These are phyloP conservation scores for Coemansia erecta DNA, from an alignment of 192 early-diverging fungal genomes.

Conservation along the genomic window DNA sequence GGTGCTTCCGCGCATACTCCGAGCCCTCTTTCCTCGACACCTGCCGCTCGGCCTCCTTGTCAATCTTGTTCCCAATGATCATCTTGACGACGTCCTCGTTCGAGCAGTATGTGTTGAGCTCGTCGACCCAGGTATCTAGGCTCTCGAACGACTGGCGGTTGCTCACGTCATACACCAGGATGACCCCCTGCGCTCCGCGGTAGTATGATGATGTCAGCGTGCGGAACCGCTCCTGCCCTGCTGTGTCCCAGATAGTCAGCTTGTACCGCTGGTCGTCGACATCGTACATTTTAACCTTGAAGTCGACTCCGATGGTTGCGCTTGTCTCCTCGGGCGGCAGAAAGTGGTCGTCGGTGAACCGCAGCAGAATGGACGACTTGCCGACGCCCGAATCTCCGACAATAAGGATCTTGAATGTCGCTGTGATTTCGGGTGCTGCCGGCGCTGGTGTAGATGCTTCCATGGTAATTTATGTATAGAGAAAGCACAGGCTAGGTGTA, in stretches of 20 bases:
- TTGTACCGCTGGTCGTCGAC: constrained; percentile 89
- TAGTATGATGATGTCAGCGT: constrained; percentile 98
- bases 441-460: constrained; percentile 11
- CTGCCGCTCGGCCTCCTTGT: constrained; percentile 71
- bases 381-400: constrained; percentile 96
- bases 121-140: constrained; percentile 91
- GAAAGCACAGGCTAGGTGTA: neutral
- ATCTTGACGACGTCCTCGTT: constrained; percentile 89
- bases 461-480: neutral
- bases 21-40: constrained; percentile 87
- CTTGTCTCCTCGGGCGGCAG: constrained; percentile 87
- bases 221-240: constrained; percentile 97
- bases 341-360: constrained; percentile 94
- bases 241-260: constrained; percentile 97
- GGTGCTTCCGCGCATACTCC: constrained; percentile 83
- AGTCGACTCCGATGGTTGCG: constrained; percentile 96
- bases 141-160: constrained; percentile 91
- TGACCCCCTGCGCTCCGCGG: constrained; percentile 96
- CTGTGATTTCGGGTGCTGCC: constrained; percentile 53
- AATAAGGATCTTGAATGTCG: constrained; percentile 92
- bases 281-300: constrained; percentile 90
- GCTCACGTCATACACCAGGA: constrained; percentile 97
- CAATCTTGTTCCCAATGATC: constrained; percentile 97
- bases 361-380: constrained; percentile 87
- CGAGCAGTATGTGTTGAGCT: constrained; percentile 90